These are phyloP conservation scores for Ajuga chamaepitys DNA, from an alignment of 257 asterid species.

Conservation along the genomic window DNA sequence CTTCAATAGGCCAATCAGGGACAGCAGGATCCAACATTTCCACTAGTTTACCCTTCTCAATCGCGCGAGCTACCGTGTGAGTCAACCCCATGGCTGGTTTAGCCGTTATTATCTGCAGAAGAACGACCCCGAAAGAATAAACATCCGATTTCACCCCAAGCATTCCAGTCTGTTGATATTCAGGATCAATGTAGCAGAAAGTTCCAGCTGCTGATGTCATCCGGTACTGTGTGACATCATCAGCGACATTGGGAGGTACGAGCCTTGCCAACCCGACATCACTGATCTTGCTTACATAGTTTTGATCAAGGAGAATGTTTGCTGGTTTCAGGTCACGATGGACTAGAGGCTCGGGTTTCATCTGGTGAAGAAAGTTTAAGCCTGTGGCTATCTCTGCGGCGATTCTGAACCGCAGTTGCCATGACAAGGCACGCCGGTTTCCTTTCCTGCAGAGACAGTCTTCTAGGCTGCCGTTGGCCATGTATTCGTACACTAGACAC, in stretches of 20 bases:
- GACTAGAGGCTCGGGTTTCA: slow-evolving; percentile 86
- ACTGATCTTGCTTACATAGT: slow-evolving; percentile 72
- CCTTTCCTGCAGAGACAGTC: slow-evolving; percentile 52
- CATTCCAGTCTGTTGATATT: slow-evolving; percentile 91
- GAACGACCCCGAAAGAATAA: slow-evolving; percentile 70
- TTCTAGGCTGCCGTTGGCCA: slow-evolving; percentile 84
- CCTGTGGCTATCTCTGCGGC: slow-evolving; percentile 78
- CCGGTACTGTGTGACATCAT: slow-evolving; percentile 56
- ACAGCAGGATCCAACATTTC: slow-evolving; percentile 61
- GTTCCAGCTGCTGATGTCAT: slow-evolving; percentile 93
- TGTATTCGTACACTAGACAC: slow-evolving; percentile 76
- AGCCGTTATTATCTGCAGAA: slow-evolving; percentile 59
- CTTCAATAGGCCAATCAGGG: slow-evolving; percentile 75
- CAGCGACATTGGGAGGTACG: slow-evolving; percentile 57
- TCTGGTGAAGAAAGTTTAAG: slow-evolving; percentile 77
- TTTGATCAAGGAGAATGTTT: slow-evolving; percentile 72
- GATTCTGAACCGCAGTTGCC: slow-evolving; percentile 78
- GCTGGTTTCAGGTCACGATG: slow-evolving; percentile 92
- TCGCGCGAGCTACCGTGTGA: slow-evolving; percentile 34
- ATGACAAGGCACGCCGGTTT: slow-evolving; percentile 44
- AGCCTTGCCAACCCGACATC: slow-evolving; percentile 85
- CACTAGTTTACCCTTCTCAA: slow-evolving; percentile 41
- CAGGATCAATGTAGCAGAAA: slow-evolving; percentile 89
- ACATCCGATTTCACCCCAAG: slow-evolving; percentile 87
- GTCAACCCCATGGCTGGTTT: slow-evolving; percentile 80